Evolutionary conservation across 192 early-diverging fungal species (phyloP).

Genomic region (Chytriomyces hyalinus): DNA sequence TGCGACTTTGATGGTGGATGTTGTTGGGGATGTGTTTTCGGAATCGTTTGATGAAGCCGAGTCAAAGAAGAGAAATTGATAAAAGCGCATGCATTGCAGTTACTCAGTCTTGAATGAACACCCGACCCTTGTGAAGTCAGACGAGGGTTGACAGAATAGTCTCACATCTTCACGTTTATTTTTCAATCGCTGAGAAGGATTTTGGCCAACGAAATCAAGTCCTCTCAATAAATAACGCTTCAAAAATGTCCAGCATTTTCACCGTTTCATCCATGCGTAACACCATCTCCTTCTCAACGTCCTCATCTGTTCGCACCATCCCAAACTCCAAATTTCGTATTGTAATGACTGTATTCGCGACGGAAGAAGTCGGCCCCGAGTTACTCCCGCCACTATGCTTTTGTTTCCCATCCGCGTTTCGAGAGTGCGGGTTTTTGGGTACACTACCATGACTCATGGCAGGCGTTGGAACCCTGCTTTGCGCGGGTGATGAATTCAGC

Average conservation of each 20-base stretch:
- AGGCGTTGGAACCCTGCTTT: background rate
- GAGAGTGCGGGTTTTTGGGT: background rate
- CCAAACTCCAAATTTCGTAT: constrained; percentile 35
- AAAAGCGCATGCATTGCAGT: background rate
- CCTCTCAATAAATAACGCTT: constrained; percentile 33
- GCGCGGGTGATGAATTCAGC: background rate
- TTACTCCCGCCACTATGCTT: too few relatives aligned
- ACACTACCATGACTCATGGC: background rate
- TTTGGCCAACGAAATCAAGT: background rate
- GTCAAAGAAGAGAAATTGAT: constrained; percentile 28
- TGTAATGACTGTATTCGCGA: constrained; percentile 13
- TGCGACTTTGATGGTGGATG: constrained; percentile 66
- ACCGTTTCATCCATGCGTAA: constrained; percentile 32
- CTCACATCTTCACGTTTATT: too few relatives aligned
- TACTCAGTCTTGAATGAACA: too few relatives aligned
- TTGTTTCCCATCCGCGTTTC: background rate
- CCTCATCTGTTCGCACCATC: constrained; percentile 2
- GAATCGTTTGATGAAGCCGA: constrained; percentile 43
- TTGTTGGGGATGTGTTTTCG: constrained; percentile 59
- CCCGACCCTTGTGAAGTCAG: too few relatives aligned
- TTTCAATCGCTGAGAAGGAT: too few relatives aligned
- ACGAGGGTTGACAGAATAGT: too few relatives aligned
- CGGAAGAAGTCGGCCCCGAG: background rate
- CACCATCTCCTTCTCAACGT: constrained; percentile 19
- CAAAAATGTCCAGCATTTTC: constrained; percentile 35